Conservation (phyloP, 805 yeast species). For the Jamesozyma hellenica region DNA sequence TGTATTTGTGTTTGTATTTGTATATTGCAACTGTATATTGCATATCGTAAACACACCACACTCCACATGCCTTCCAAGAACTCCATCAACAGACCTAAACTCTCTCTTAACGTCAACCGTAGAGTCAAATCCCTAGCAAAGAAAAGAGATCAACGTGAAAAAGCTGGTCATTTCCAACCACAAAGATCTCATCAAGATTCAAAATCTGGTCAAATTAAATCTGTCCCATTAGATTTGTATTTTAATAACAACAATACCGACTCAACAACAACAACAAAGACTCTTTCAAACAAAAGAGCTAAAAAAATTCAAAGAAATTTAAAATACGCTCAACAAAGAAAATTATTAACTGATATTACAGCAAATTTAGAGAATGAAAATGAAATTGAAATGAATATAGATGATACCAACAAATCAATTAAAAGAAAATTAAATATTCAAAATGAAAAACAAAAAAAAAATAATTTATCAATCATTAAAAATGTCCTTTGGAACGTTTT, state of each 20-base stretch:
- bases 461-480: conserved; percentile 36
- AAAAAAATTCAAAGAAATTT: conserved; percentile 72
- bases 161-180: conserved; percentile 33
- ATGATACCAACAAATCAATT: conserved; percentile 16
- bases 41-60: background rate
- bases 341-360: conserved; percentile 39
- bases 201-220: conserved; percentile 33
- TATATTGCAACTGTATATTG: too few species aligned
- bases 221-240: conserved; percentile 36
- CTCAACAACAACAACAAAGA: conserved; percentile 38
- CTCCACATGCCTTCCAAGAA: conserved; percentile 66
- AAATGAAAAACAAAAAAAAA: conserved; percentile 25
- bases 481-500: conserved; percentile 65
- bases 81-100: conserved; percentile 72
- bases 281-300: conserved; percentile 68
- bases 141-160: conserved; percentile 46
- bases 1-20: too few species aligned
- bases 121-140: conserved; percentile 42
- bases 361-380: conserved; percentile 35
- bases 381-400: conserved; percentile 37
- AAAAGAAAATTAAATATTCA: conserved; percentile 7
- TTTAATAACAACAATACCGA: conserved; percentile 14
- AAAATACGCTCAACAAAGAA: conserved; percentile 56
- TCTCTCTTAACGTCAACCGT: conserved; percentile 40
- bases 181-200: conserved; percentile 38